Conservation (phyloP, 163 green algal genomes). For the Scenedesmus sp. region DNA sequence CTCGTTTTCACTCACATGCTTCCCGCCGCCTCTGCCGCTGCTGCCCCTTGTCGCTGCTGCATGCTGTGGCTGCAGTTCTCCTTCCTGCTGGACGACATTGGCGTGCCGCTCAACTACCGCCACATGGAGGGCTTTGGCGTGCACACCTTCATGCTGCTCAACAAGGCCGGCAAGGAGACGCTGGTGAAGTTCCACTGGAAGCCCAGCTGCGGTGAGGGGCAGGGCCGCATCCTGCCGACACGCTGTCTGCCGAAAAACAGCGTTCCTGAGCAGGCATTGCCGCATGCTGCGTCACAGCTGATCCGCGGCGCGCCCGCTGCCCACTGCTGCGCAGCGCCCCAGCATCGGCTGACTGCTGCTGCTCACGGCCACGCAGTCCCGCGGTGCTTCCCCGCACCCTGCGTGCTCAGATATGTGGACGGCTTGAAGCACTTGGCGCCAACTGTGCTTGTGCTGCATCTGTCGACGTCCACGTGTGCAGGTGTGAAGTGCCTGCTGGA, state of each 20-base stretch:
- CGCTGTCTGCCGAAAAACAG: not conserved
- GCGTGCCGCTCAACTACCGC: slow-evolving; percentile 94
- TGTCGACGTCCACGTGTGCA: slow-evolving; percentile 15
- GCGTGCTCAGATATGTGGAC: no score
- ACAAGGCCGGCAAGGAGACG: slow-evolving; percentile 83
- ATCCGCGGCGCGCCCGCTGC: no score
- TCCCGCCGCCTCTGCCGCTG: not conserved
- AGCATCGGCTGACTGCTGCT: not conserved
- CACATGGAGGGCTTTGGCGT: slow-evolving; percentile 96
- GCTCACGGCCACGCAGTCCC: no score
- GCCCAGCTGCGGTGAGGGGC: slow-evolving; percentile 79
- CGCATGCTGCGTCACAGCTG: no score
- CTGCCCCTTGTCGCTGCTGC: not conserved
- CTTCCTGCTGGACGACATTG: slow-evolving; percentile 93
- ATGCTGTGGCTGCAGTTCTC: slow-evolving; percentile 84
- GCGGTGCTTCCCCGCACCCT: no score
- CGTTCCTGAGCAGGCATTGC: no score
- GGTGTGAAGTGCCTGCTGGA: slow-evolving; percentile 90
- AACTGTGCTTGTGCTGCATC: no score
- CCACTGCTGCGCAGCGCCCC: no score
- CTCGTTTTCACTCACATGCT: not conserved
- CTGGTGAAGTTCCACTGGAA: slow-evolving; percentile 98
- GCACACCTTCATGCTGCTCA: slow-evolving; percentile 94
- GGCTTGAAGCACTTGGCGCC: no score
- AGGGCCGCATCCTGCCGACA: no score